Evolutionary conservation across 169 alveolate genomes (phyloP).

Genomic region (Plasmodium gaboni): DNA sequence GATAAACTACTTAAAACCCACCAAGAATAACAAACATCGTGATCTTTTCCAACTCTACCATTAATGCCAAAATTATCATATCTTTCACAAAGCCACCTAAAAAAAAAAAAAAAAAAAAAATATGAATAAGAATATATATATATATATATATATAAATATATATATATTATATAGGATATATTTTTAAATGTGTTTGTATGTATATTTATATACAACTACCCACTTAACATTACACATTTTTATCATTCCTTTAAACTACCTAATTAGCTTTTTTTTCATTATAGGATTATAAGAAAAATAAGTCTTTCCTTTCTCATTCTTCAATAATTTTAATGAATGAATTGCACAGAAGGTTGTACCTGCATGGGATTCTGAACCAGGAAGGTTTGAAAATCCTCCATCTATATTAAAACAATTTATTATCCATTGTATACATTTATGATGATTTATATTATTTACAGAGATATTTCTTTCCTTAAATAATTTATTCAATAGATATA

Average conservation of each 20-base stretch:
- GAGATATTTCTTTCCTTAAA: conserved; percentile 35
- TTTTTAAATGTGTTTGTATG: background rate
- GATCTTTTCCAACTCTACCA: conserved; percentile 83
- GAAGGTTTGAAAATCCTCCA: conserved; percentile 81
- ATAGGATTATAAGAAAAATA: conserved; percentile 14
- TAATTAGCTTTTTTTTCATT: conserved; percentile 12
- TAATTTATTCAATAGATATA: conserved; percentile 34
- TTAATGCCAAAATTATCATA: conserved; percentile 76
- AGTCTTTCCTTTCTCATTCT: background rate
- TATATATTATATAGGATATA: too few relatives aligned
- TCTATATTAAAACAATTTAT: conserved; percentile 79
- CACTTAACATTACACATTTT: background rate
- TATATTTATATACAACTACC: background rate
- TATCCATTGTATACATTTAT: conserved; percentile 54
- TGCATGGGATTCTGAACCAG: conserved; percentile 81
- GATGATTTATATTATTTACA: background rate
- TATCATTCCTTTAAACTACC: background rate
- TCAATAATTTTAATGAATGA: conserved; percentile 29
- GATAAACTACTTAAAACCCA: conserved; percentile 82
- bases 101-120: background rate
- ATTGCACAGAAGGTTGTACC: conserved; percentile 84
- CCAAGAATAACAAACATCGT: conserved; percentile 85
- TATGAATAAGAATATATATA: background rate
- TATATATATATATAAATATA: background rate
- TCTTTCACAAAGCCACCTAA: conserved; percentile 70